Conservation (phyloP, 2,329 filamentous ascomycete genomes). For the Saccharata proteae region DNA sequence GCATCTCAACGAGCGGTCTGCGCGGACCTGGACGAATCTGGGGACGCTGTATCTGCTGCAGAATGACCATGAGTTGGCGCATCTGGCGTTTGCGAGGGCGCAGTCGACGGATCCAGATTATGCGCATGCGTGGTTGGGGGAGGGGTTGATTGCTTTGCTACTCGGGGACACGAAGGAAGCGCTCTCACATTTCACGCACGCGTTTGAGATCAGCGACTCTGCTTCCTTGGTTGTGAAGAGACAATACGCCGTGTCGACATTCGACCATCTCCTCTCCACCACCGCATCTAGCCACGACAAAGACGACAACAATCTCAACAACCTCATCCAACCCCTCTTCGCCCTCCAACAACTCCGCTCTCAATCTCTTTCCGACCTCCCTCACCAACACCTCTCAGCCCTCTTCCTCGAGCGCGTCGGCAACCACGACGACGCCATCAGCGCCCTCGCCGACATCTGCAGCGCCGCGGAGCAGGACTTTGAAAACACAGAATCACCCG, state of each 20-base stretch:
- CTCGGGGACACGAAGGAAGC: slow-evolving; percentile 67
- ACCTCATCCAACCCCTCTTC: slow-evolving; percentile 75
- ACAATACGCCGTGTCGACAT: slow-evolving; percentile 68
- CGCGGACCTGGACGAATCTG: slow-evolving; percentile 81
- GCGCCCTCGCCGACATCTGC: slow-evolving; percentile 55
- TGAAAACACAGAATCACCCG: slow-evolving; percentile 66
- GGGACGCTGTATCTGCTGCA: slow-evolving; percentile 77
- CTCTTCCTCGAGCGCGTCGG: slow-evolving; percentile 72
- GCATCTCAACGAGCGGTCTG: slow-evolving; percentile 79
- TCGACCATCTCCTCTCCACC: slow-evolving; percentile 62
- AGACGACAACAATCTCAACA: slow-evolving; percentile 44
- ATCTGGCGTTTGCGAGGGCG: slow-evolving; percentile 76
- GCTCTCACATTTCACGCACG: slow-evolving; percentile 77
- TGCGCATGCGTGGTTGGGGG: slow-evolving; percentile 84
- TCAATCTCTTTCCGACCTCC: slow-evolving; percentile 57
- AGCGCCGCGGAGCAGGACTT: slow-evolving; percentile 65
- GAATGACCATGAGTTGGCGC: slow-evolving; percentile 74
- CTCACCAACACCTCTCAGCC: slow-evolving; percentile 64
- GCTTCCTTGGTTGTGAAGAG: slow-evolving; percentile 60
- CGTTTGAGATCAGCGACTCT: slow-evolving; percentile 81
- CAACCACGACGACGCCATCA: slow-evolving; percentile 52
- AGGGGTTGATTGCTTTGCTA: slow-evolving; percentile 72
- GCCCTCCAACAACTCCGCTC: slow-evolving; percentile 69
- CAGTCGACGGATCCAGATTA: slow-evolving; percentile 94
- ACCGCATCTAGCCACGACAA: slow-evolving; percentile 34